Conservation (phyloP, 768 basidiomycete genomes). For the Boletus patriciae region DNA sequence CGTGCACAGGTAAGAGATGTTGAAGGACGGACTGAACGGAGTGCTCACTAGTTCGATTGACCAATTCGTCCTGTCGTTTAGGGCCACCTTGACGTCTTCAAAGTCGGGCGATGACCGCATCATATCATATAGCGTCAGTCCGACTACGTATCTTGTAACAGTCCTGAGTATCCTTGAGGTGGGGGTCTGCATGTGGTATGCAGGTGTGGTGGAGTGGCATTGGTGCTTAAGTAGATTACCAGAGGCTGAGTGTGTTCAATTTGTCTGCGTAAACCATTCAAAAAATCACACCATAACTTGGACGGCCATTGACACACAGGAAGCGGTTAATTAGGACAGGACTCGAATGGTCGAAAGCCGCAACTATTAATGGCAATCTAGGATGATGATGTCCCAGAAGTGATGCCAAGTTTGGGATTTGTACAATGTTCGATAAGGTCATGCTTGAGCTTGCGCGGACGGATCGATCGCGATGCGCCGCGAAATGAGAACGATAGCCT, state of each 20-base stretch:
- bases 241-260: no score
- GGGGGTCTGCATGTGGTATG: conserved; percentile 2
- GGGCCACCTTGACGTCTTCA: conserved; percentile 12
- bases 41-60: conserved; percentile 20
- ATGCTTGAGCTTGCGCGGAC: no score
- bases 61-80: conserved; percentile 13
- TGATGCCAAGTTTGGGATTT: neutral
- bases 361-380: neutral
- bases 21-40: no score
- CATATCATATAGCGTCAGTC: conserved; percentile 13
- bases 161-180: neutral
- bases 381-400: neutral
- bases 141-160: neutral
- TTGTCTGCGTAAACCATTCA: no score
- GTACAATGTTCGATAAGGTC: no score
- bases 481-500: no score
- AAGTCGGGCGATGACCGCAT: conserved; percentile 16
- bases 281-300: no score
- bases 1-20: neutral
- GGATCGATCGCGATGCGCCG: no score
- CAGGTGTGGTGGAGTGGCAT: neutral
- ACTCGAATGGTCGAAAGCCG: no score
- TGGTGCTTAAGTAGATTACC: neutral
- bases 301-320: no score
- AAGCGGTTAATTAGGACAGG: no score